Conservation (phyloP, 352 stramenopile genomes). For the Globisporangium recalcitrans region DNA sequence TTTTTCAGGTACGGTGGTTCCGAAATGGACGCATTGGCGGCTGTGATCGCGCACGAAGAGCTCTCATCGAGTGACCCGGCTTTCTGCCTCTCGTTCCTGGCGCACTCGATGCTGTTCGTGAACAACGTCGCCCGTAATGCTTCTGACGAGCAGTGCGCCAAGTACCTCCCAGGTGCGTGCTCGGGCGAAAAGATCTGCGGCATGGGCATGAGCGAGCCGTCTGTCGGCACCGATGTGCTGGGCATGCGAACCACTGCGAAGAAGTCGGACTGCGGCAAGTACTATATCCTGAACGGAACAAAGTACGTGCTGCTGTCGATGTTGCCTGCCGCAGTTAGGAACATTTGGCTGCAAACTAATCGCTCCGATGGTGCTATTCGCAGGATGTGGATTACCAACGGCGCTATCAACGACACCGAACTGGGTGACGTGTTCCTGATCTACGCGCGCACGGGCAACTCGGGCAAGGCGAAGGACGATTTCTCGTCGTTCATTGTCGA, state of each 20-base stretch:
- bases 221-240: slow-evolving; percentile 92
- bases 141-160: slow-evolving; percentile 79
- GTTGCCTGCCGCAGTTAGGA: not conserved
- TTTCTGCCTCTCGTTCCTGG: slow-evolving; percentile 97
- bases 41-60: slow-evolving; percentile 94
- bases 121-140: slow-evolving; percentile 92
- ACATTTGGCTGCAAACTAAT: not conserved
- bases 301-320: slow-evolving; percentile 39
- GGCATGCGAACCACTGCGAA: slow-evolving; percentile 95
- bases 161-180: slow-evolving; percentile 90
- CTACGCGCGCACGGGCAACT: slow-evolving; percentile 94
- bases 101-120: slow-evolving; percentile 92
- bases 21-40: slow-evolving; percentile 93
- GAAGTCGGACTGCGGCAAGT: slow-evolving; percentile 78
- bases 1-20: slow-evolving; percentile 89
- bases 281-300: slow-evolving; percentile 88
- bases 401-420: slow-evolving; percentile 91
- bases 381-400: slow-evolving; percentile 99
- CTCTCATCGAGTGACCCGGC: slow-evolving; percentile 96
- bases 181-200: slow-evolving; percentile 94
- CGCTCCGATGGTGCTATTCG: not conserved
- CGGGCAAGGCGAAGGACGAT: slow-evolving; percentile 80
- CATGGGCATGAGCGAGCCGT: slow-evolving; percentile 99
- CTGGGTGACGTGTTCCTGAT: slow-evolving; percentile 97
- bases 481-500: slow-evolving; percentile 98